phyloP scores from a whole-genome alignment of 2,329 filamentous ascomycete species.

The Calonectria pseudoreteaudii region DNA sequence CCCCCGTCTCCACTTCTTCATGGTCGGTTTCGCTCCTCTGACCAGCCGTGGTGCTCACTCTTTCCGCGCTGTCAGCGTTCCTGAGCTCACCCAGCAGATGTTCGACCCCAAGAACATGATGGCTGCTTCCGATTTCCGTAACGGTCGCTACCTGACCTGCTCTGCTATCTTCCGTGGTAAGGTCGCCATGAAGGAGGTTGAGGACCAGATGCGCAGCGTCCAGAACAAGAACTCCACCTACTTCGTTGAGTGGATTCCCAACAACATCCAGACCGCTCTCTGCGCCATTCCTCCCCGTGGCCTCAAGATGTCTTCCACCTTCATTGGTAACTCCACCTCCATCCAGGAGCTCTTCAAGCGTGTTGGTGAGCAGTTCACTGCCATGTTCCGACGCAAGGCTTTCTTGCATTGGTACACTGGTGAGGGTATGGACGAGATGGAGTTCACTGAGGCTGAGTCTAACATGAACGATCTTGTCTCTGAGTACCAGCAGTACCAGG shows the following conservation, averaged over 20 bases:
- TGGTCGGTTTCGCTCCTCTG: conserved; percentile 99
- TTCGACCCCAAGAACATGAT: conserved; percentile 99
- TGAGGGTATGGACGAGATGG: conserved; percentile 99
- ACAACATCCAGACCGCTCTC: conserved; percentile 99
- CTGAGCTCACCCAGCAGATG: conserved; percentile 99
- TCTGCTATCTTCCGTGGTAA: conserved; percentile 99
- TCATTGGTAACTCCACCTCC: conserved; percentile 97
- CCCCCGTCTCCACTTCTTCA: conserved; percentile 99
- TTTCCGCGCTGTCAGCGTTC: conserved; percentile 97
- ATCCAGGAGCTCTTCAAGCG: conserved; percentile 99
- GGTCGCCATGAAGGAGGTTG: conserved; percentile 99
- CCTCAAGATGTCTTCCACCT: conserved; percentile 98
- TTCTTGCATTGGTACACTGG: conserved; percentile 99
- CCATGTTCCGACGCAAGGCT: conserved; percentile 99
- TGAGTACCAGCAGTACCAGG: conserved; percentile 99
- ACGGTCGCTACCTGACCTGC: conserved; percentile 99
- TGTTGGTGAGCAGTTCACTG: conserved; percentile 98
- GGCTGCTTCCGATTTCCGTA: conserved; percentile 99
- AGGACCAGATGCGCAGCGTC: conserved; percentile 99
- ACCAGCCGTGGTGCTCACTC: conserved; percentile 87
- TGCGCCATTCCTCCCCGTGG: conserved; percentile 98
- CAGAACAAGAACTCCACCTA: conserved; percentile 99
- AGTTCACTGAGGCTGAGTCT: conserved; percentile 99
- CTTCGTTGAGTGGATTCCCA: conserved; percentile 99
- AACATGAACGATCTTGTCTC: conserved; percentile 99